Conservation (phyloP, 2,329 filamentous ascomycete species). For the Alternaria novae-zelandiae region DNA sequence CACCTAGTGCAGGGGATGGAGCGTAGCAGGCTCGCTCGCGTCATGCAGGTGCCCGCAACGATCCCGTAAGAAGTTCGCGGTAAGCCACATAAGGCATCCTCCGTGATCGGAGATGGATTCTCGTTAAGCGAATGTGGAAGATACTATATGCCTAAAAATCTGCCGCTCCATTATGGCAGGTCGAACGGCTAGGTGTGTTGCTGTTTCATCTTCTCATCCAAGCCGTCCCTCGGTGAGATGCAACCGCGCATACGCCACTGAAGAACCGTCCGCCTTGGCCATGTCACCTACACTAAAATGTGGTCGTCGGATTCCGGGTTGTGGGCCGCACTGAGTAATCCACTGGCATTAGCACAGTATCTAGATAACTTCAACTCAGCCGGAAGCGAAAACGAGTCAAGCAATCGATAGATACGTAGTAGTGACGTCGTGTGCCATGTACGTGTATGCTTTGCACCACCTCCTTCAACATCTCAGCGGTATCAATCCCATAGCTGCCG, state of each 20-base stretch:
- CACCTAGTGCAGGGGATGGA: not conserved
- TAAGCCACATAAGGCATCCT: not conserved
- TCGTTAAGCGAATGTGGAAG: not conserved
- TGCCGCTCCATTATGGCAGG: not conserved
- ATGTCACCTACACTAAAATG: not conserved
- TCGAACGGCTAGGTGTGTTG: not conserved
- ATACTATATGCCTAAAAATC: not conserved
- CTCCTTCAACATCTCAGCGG: not conserved
- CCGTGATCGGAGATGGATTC: not conserved
- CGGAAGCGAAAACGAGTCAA: not conserved
- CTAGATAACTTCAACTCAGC: not conserved
- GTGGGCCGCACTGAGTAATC: not conserved
- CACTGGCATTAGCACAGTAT: not conserved
- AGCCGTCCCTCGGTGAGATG: slow-evolving; percentile 14
- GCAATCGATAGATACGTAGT: not conserved
- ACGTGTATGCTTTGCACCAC: not conserved
- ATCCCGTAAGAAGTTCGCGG: not conserved
- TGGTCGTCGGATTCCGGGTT: slow-evolving; percentile 3
- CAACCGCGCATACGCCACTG: slow-evolving; percentile 1
- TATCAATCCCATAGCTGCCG: not conserved
- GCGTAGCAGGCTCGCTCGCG: slow-evolving; percentile 1
- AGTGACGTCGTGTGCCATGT: not conserved
- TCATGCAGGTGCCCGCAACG: slow-evolving; percentile 9
- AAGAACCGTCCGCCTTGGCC: not conserved
- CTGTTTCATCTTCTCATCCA: slow-evolving; percentile 2